phyloP scores from a whole-genome alignment of 2,329 filamentous ascomycete species.

The Ceratocystis eucalypticola region DNA sequence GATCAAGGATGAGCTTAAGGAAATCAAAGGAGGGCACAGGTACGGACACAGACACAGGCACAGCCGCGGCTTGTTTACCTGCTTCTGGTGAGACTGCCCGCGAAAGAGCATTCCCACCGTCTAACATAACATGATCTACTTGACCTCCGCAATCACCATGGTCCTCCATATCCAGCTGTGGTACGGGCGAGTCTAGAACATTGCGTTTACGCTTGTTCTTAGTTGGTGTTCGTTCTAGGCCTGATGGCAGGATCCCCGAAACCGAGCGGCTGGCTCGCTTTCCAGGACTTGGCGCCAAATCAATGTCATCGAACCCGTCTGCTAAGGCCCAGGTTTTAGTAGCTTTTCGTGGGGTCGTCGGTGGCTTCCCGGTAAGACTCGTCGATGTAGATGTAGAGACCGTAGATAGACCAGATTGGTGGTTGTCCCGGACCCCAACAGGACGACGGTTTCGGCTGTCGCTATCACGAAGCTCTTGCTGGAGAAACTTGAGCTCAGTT shows the following conservation, averaged over 20 bases:
- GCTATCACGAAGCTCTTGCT: constrained; percentile 53
- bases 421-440: constrained; percentile 28
- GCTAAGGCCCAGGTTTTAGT: constrained; percentile 45
- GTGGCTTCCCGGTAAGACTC: constrained; percentile 23
- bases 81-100: neutral
- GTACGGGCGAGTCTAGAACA: constrained; percentile 41
- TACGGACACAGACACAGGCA: neutral
- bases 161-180: constrained; percentile 40
- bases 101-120: neutral
- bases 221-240: constrained; percentile 39
- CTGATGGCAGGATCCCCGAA: neutral
- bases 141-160: neutral
- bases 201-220: constrained; percentile 59
- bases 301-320: constrained; percentile 65
- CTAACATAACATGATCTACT: neutral
- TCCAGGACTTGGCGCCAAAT: constrained; percentile 40
- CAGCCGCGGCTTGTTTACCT: neutral
- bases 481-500: constrained; percentile 53
- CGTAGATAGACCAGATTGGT: neutral
- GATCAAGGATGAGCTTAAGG: constrained; percentile 50
- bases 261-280: constrained; percentile 27
- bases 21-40: constrained; percentile 26
- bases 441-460: constrained; percentile 24
- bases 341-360: constrained; percentile 47
- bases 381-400: neutral